These are phyloP conservation scores for Aspergillus felis DNA, from an alignment of 2,329 filamentous ascomycete genomes.

Conservation along the genomic window DNA sequence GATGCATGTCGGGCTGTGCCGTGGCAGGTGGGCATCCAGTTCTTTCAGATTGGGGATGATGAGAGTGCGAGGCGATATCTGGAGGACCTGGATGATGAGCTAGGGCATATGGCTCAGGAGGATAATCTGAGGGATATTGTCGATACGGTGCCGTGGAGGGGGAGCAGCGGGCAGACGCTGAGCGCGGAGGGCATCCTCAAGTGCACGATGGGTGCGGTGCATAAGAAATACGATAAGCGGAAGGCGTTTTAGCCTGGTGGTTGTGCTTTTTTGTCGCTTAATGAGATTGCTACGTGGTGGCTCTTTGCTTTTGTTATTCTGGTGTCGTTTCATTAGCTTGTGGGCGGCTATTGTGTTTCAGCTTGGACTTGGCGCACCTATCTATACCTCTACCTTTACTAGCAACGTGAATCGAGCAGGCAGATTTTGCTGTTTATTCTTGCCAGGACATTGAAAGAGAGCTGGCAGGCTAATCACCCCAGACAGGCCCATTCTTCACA, in stretches of 20 bases:
- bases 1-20: slow-evolving; percentile 56
- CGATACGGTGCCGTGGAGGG: slow-evolving; percentile 75
- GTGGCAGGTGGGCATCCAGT: slow-evolving; percentile 88
- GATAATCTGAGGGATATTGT: slow-evolving; percentile 72
- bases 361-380: not conserved
- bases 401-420: not conserved
- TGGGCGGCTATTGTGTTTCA: not conserved
- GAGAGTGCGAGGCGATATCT: slow-evolving; percentile 61
- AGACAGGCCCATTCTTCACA: not conserved
- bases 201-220: slow-evolving; percentile 73
- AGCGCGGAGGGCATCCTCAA: slow-evolving; percentile 74
- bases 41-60: slow-evolving; percentile 88
- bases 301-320: not conserved
- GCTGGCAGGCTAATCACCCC: not conserved
- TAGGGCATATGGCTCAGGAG: slow-evolving; percentile 50
- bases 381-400: not conserved
- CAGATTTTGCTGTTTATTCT: not conserved
- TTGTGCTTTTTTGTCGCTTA: slow-evolving; percentile 1
- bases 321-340: not conserved
- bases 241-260: slow-evolving; percentile 11
- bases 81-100: slow-evolving; percentile 68
- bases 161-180: slow-evolving; percentile 48
- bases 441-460: not conserved
- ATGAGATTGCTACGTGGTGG: slow-evolving; percentile 5
- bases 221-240: slow-evolving; percentile 58